A percentile compares a stretch with the other conserved stretches of the same genome.
Conservation (phyloP, 148 eudicot genomes). For the Arbutus unedo region DNA sequence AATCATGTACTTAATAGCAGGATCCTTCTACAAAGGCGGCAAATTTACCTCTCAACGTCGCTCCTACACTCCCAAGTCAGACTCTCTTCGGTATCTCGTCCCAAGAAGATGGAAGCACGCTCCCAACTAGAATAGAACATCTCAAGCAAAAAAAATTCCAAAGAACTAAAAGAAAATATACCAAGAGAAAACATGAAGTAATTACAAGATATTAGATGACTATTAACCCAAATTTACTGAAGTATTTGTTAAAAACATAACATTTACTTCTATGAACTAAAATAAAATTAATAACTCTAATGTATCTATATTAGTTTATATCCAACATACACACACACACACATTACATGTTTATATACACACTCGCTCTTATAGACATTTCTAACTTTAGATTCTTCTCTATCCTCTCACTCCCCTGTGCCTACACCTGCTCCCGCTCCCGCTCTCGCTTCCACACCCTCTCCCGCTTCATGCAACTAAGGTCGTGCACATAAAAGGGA, state of each 20-base stretch:
- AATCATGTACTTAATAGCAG: too few relatives aligned
- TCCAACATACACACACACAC: too few relatives aligned
- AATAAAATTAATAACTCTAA: neutral
- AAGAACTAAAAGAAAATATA: neutral
- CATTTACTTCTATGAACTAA: neutral
- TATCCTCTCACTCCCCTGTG: neutral
- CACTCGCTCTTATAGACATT: neutral
- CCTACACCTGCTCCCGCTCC: too few relatives aligned
- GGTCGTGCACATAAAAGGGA: neutral
- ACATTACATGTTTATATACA: neutral
- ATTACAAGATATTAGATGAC: neutral
- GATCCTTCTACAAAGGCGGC: too few relatives aligned
- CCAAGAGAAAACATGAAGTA: neutral
- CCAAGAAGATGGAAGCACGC: too few relatives aligned
- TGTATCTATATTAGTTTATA: too few relatives aligned
- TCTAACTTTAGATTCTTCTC: neutral
- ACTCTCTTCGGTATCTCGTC: too few relatives aligned
- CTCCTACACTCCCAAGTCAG: too few relatives aligned
- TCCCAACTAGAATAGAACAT: neutral
- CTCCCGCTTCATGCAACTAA: neutral
- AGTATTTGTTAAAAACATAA: neutral
- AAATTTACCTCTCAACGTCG: too few relatives aligned
- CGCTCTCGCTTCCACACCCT: neutral
- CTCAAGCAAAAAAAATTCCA: neutral
- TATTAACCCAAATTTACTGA: neutral